Evolutionary conservation across 2,329 filamentous ascomycete genomes (phyloP), one percentile per base, ranked within the genome.

Genomic region (Colletotrichum orbiculare): DNA sequence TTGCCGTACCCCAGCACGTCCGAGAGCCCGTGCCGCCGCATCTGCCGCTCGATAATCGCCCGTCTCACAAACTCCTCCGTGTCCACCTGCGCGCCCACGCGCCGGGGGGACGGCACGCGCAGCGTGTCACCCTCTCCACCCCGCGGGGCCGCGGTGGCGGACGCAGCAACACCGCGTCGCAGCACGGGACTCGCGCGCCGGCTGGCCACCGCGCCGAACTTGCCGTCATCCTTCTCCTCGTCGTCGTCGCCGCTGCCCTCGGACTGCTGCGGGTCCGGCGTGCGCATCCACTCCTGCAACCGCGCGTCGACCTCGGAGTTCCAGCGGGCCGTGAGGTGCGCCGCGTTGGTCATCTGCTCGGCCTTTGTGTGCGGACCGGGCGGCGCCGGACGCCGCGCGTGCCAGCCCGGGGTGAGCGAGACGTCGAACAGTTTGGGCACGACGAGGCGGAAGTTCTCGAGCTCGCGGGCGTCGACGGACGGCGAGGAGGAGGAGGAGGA

Each of bases 291-390:
- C 8, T 76, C 69, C 1, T 75, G 71, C 54, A 85, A 73, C 13
- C 74, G 73, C 7, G 73, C 73, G n/a, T 76, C 73, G 4, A 87
- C 65, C 42, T 73, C 68, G 5, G 73, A 68, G 67, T 88, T 86
- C 86, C 86, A 88, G 11, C 76, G 74, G 8, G 71, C 71, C 1
- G 84, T 84, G 45, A 89, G 71, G 53, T 80, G 78, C 2, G 81
- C 80, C 2, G 85, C 84, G 65, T 87, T 87, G 63, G 83, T 83
- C 69, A 85, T 76, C 67, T 88, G 82, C 67, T 86, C 84, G 2
- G 81, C 78, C 42, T 78, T 77, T 12, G 76, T 80, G 68, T 85
- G 83, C 10, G 83, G 83, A 12, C 63, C 68, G 1, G 82, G 77
- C 1, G 83, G 79, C 2, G 71, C 57, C 0, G 79, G 78, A 2